Percentiles rank a stretch among this genome's conserved stretches.
Conservation (phyloP, 2,329 filamentous ascomycete genomes). For the Aureobasidium sp. region DNA sequence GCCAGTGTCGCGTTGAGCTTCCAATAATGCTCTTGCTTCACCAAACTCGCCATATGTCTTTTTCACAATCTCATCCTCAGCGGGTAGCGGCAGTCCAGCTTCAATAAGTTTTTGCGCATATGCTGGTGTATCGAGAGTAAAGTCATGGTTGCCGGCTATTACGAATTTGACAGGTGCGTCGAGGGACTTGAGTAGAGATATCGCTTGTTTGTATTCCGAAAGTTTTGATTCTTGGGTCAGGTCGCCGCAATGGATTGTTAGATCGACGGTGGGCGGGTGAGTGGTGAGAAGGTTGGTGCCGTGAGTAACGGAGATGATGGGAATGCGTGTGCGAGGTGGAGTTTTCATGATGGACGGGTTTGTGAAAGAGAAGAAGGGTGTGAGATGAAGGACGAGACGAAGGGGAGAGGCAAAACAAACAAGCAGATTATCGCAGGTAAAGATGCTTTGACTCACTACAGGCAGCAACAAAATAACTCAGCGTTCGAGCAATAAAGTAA, state of each 20-base stretch:
- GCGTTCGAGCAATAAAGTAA: no score
- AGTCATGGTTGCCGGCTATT: conserved; percentile 43
- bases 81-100: not conserved
- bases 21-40: not conserved
- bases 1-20: conserved; percentile 30
- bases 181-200: conserved; percentile 32
- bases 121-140: conserved; percentile 24
- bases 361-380: no score
- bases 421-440: no score
- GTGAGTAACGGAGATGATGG: not conserved
- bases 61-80: not conserved
- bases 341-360: not conserved
- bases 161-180: conserved; percentile 39
- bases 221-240: conserved; percentile 37
- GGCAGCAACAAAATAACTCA: no score
- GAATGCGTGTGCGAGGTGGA: not conserved
- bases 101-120: conserved; percentile 4
- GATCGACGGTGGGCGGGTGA: conserved; percentile 28
- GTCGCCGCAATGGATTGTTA: conserved; percentile 46
- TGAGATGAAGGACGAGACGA: no score
- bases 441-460: no score
- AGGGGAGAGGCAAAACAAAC: no score
- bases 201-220: conserved; percentile 31
- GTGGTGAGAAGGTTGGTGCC: not conserved
- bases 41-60: not conserved